These are phyloP conservation scores for Candida adriatica DNA, from an alignment of 805 yeast genomes.

Conservation along the genomic window DNA sequence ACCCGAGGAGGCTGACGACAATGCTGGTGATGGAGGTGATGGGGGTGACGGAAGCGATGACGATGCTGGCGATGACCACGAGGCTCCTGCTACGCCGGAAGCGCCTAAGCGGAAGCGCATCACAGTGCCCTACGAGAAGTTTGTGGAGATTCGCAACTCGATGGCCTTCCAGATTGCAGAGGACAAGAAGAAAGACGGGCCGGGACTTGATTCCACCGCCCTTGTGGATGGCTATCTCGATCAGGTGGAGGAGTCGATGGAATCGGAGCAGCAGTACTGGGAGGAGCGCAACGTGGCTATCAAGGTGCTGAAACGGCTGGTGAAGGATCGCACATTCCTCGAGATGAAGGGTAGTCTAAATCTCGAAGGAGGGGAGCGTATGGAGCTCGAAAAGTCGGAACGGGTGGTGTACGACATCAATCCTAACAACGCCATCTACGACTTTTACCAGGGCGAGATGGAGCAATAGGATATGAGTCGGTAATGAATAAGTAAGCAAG, in stretches of 20 bases:
- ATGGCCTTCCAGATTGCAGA: conserved; percentile 62
- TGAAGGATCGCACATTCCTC: conserved; percentile 79
- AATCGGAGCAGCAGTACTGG: conserved; percentile 63
- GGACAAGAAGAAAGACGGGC: conserved; percentile 41
- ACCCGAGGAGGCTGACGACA: conserved; percentile 49
- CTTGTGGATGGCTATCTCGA: conserved; percentile 77
- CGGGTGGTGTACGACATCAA: conserved; percentile 37
- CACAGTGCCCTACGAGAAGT: conserved; percentile 77
- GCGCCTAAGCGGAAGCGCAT: conserved; percentile 30
- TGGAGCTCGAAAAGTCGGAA: conserved; percentile 20
- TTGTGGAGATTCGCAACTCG: conserved; percentile 74
- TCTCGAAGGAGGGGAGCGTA: conserved; percentile 21
- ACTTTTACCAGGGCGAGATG: conserved; percentile 29
- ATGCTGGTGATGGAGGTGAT: conserved; percentile 33
- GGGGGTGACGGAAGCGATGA: conserved; percentile 7
- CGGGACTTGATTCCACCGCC: conserved; percentile 61
- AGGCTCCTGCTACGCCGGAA: conserved; percentile 4
- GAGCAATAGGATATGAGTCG: no score
- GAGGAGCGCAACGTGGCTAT: conserved; percentile 62
- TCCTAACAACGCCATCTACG: conserved; percentile 80
- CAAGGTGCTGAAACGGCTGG: conserved; percentile 78
- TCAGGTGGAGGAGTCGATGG: conserved; percentile 63
- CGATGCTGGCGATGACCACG: conserved; percentile 2
- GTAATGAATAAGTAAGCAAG: no score
- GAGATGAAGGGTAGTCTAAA: conserved; percentile 40